Evolutionary conservation across 1,284 basidiomycete species (phyloP).

Genomic region (Apiotrichum montevideense): DNA sequence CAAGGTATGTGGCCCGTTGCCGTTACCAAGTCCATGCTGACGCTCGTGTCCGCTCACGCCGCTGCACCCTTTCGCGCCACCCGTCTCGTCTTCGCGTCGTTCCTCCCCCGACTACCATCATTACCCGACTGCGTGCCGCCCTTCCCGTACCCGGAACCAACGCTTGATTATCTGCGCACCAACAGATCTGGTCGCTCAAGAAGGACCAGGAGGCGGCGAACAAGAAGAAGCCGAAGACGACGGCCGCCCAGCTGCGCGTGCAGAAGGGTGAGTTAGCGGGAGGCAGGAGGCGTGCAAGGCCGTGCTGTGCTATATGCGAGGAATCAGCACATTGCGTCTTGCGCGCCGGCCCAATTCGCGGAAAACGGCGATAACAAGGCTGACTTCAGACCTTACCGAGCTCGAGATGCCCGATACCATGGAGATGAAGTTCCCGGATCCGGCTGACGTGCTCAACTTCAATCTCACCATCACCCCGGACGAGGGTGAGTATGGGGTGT

Average conservation of each 20-base stretch:
- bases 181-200: conserved; percentile 94
- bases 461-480: conserved; percentile 91
- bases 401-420: conserved; percentile 93
- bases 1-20: conserved; percentile 44
- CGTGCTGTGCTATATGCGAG: background rate
- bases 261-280: conserved; percentile 73
- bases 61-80: background rate
- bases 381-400: conserved; percentile 77
- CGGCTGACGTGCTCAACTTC: conserved; percentile 91
- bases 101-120: background rate
- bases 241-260: conserved; percentile 92
- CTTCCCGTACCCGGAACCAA: too few species aligned
- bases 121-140: background rate
- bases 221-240: conserved; percentile 95
- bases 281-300: too few species aligned
- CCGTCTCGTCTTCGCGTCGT: background rate
- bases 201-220: conserved; percentile 84
- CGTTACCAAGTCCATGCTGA: background rate
- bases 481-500: conserved; percentile 62
- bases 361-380: background rate
- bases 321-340: too few species aligned
- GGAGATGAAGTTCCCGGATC: conserved; percentile 88
- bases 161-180: too few species aligned
- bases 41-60: background rate
- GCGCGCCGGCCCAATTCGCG: too few species aligned